Base-by-base conservation (phyloP, 2,329 filamentous ascomycete species). In the Gyromitra esculenta region DNA sequence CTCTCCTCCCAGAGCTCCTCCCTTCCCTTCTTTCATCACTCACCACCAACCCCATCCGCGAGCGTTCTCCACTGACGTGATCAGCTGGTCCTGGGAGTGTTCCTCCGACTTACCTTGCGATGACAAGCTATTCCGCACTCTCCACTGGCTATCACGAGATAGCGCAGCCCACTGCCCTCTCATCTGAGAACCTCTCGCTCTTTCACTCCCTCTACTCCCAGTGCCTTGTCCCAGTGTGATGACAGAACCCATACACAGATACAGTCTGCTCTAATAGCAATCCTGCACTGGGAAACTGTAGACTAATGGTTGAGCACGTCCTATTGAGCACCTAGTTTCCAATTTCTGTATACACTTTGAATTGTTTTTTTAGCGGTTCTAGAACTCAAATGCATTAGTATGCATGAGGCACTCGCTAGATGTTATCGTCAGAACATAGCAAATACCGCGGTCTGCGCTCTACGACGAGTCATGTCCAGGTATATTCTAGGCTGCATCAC, bases 51-150 rank as follows among this genome's bases (percentile, higher is more conserved):
- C 25, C 25, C 25, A 31, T 31, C 25, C 25, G 18, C 18, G 18
- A 52, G 50, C 25, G 8, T 21, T n/a, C 62, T 64, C 62, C 43
- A 64, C 43, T 37, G 25, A 9, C 25, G 43, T 31, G 15, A 65
- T 45, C 43, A 65, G 15, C 43, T 54, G 5, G 50, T 11, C 31
- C 18, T 35, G 52, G 62, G 43, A 50, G 62, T 21, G 35, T 37
- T 25, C n/a, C 62, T 65, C 62, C 25, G 25, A 52, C 21, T 35
- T 11, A 9, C 60, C 62, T 5, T 21, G 43, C 62, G 43, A 65
- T 35, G 43, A 65, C 11, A 65, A 50, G 25, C 39, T 25, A 65
- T 65, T 52, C 62, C 62, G 25, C 62, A 52, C 31, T 50, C 25
- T 25, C 50, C 60, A 48, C 60, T 50, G 43, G 43, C 60, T 64